Conservation (phyloP, 306 rosid genomes). For the Vicia villosa region DNA sequence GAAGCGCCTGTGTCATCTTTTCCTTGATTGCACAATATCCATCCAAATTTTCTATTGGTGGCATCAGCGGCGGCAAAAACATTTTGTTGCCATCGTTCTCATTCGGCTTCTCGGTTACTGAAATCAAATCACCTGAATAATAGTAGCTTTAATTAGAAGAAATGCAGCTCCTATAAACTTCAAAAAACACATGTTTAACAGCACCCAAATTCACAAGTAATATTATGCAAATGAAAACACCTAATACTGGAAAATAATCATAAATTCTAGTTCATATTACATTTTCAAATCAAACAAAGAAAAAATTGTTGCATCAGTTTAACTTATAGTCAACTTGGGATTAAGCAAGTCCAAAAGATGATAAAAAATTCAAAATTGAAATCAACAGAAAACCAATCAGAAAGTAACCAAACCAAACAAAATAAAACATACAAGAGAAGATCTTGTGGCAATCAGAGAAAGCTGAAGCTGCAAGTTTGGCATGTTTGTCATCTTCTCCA, state of each 20-base stretch:
- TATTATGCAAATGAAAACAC: too few species aligned
- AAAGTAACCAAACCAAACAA: neutral
- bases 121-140: slow-evolving; percentile 59
- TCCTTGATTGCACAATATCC: slow-evolving; percentile 68
- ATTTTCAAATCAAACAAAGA: slow-evolving; percentile 28
- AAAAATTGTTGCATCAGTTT: slow-evolving; percentile 11
- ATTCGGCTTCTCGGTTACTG: slow-evolving; percentile 45
- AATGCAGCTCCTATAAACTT: slow-evolving; percentile 32
- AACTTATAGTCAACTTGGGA: slow-evolving; percentile 21
- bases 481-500: slow-evolving; percentile 41
- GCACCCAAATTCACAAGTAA: too few species aligned
- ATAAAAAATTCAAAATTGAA: slow-evolving; percentile 6
- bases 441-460: slow-evolving; percentile 46
- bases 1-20: slow-evolving; percentile 88
- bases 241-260: too few species aligned
- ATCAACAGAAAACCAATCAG: slow-evolving; percentile 8
- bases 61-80: slow-evolving; percentile 42
- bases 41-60: slow-evolving; percentile 52
- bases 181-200: slow-evolving; percentile 15
- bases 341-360: slow-evolving; percentile 21
- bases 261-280: neutral
- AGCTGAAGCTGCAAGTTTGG: slow-evolving; percentile 42
- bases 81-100: slow-evolving; percentile 47
- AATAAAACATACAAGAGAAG: slow-evolving; percentile 56
- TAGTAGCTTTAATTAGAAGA: slow-evolving; percentile 41